A percentile compares a stretch with the other conserved stretches of the same genome.
Conservation (phyloP, 805 yeast species). For the Scheffersomyces coipomensis region DNA sequence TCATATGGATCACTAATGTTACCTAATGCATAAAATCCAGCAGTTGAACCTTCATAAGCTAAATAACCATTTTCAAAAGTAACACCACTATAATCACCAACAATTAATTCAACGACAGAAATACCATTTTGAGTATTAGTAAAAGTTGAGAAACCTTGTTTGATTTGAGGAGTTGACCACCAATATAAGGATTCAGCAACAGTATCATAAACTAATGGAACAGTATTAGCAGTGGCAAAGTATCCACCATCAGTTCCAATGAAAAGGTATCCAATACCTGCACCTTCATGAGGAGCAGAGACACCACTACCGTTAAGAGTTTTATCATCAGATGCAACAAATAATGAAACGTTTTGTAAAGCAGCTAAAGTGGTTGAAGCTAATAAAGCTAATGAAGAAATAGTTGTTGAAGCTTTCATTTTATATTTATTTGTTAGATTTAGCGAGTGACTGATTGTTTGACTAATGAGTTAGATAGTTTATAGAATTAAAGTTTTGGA, state of each 20-base stretch:
- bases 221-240: background rate
- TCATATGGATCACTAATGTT: constrained; percentile 28
- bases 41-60: constrained; percentile 13
- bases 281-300: constrained; percentile 40
- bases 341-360: constrained; percentile 14
- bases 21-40: constrained; percentile 22
- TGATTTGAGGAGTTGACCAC: background rate
- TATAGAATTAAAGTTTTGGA: too few species aligned
- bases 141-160: background rate
- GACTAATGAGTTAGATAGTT: too few species aligned
- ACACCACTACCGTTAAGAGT: constrained; percentile 26
- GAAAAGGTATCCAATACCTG: constrained; percentile 42
- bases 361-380: constrained; percentile 9
- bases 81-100: constrained; percentile 4
- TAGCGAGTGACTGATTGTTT: background rate
- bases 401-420: background rate
- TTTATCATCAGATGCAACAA: constrained; percentile 20
- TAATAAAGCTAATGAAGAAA: constrained; percentile 3
- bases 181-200: background rate
- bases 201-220: background rate
- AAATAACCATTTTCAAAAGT: constrained; percentile 14
- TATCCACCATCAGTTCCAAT: constrained; percentile 17
- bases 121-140: constrained; percentile 6
- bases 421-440: too few species aligned
- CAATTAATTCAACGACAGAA: constrained; percentile 4